phyloP scores from a whole-genome alignment of 345 rosid genomes.

The Bruguiera gymnorhiza region DNA sequence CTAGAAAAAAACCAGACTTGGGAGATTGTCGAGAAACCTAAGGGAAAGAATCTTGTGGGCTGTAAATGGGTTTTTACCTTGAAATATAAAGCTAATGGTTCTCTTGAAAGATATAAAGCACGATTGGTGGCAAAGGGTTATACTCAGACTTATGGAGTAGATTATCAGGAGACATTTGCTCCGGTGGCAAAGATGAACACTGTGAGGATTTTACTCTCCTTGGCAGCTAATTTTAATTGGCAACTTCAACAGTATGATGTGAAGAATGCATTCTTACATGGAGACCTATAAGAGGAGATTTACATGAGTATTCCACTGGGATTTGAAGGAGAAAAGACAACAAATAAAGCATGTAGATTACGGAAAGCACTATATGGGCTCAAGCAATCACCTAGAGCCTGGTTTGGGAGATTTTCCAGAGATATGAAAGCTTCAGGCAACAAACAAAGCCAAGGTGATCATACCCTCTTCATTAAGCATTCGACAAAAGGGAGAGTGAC shows the following conservation, averaged over 20 bases:
- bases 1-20: too few species aligned
- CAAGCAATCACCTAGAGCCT: neutral
- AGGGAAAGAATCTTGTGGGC: too few species aligned
- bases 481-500: too few species aligned
- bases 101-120: neutral
- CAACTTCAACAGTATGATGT: neutral
- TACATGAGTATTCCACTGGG: neutral
- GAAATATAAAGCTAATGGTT: neutral
- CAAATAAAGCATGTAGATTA: neutral
- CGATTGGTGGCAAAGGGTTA: neutral
- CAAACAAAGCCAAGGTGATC: too few species aligned
- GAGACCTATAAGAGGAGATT: neutral
- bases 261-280: neutral
- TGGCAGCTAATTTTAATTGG: neutral
- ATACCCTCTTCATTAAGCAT: too few species aligned
- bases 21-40: too few species aligned
- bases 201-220: neutral
- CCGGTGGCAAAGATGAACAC: neutral
- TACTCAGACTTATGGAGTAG: neutral
- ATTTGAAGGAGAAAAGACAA: neutral
- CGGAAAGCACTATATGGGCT: neutral
- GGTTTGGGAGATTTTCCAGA: neutral
- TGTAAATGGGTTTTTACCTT: too few species aligned
- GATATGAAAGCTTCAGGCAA: too few species aligned
- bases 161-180: neutral